phyloP scores from a whole-genome alignment of 176 grass and related monocot genomes.

The Olyra latifolia region DNA sequence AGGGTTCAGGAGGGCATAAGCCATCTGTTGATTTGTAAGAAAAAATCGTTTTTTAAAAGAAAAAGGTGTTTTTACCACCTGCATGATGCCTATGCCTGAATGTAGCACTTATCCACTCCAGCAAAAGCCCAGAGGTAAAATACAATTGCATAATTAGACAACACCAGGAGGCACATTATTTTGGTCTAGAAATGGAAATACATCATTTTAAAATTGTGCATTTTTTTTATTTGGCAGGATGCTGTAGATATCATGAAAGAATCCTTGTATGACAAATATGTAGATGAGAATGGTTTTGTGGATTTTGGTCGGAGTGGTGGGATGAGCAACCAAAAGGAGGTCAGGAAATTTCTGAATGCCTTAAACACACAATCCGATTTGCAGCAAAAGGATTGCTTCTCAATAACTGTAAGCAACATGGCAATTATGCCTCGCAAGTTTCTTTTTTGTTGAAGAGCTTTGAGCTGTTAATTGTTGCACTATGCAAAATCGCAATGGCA shows the following conservation, averaged over 20 bases:
- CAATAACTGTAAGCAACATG: constrained; percentile 54
- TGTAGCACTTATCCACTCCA: background rate
- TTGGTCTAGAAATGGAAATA: background rate
- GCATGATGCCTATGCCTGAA: background rate
- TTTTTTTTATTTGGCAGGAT: constrained; percentile 59
- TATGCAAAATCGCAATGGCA: background rate
- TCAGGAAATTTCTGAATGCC: constrained; percentile 53
- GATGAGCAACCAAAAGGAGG: constrained; percentile 74
- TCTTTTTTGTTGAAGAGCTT: background rate
- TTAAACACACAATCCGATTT: constrained; percentile 73
- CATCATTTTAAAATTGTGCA: constrained; percentile 18
- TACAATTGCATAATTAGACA: background rate
- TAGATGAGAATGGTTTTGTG: constrained; percentile 71
- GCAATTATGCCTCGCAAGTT: background rate
- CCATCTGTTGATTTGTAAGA: no score
- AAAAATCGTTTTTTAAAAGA: no score
- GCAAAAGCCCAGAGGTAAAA: background rate
- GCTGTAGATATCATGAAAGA: constrained; percentile 75
- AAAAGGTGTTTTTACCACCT: background rate
- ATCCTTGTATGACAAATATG: constrained; percentile 85
- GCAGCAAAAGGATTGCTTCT: constrained; percentile 69
- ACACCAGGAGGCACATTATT: background rate
- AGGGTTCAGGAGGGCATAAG: no score
- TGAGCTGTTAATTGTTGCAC: background rate
- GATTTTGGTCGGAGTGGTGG: constrained; percentile 79